Evolutionary conservation across 768 basidiomycete genomes (phyloP).

Genomic region (Mycena metata): DNA sequence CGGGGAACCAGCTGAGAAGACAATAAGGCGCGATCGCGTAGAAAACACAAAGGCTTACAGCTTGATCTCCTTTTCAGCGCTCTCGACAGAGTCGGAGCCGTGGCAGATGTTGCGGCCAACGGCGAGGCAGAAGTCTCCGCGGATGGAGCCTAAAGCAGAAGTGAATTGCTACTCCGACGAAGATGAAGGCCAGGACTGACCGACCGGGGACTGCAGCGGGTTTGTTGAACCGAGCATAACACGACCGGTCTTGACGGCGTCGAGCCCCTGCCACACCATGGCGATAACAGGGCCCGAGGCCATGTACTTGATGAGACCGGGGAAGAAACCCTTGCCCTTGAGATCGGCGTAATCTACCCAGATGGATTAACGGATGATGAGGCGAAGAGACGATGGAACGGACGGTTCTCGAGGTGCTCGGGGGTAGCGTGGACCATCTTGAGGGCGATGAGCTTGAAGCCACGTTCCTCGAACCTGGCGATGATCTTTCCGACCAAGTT

Average conservation of each 20-base stretch:
- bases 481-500: slow-evolving; percentile 96
- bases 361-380: slow-evolving; percentile 35
- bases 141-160: slow-evolving; percentile 81
- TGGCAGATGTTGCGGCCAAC: slow-evolving; percentile 97
- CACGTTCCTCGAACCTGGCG: slow-evolving; percentile 95
- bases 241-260: slow-evolving; percentile 96
- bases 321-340: slow-evolving; percentile 95
- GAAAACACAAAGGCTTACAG: slow-evolving; percentile 67
- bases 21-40: slow-evolving; percentile 19
- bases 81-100: slow-evolving; percentile 91
- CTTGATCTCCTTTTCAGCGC: slow-evolving; percentile 92
- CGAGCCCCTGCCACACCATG: slow-evolving; percentile 96
- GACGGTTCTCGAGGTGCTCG: slow-evolving; percentile 93
- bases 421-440: slow-evolving; percentile 88
- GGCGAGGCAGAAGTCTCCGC: slow-evolving; percentile 94
- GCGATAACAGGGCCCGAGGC: slow-evolving; percentile 94
- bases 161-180: slow-evolving; percentile 29
- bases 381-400: slow-evolving; percentile 36
- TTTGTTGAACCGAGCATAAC: slow-evolving; percentile 97
- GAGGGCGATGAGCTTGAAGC: slow-evolving; percentile 96
- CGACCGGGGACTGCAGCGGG: slow-evolving; percentile 90
- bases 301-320: slow-evolving; percentile 97
- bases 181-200: slow-evolving; percentile 56
- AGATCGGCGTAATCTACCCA: slow-evolving; percentile 94
- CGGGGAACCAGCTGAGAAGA: slow-evolving; percentile 87